A percentile compares a stretch with the other conserved stretches of the same genome.
Evolutionary conservation across 352 stramenopile species (phyloP).

Genomic region (Phytophthora crassamura): DNA sequence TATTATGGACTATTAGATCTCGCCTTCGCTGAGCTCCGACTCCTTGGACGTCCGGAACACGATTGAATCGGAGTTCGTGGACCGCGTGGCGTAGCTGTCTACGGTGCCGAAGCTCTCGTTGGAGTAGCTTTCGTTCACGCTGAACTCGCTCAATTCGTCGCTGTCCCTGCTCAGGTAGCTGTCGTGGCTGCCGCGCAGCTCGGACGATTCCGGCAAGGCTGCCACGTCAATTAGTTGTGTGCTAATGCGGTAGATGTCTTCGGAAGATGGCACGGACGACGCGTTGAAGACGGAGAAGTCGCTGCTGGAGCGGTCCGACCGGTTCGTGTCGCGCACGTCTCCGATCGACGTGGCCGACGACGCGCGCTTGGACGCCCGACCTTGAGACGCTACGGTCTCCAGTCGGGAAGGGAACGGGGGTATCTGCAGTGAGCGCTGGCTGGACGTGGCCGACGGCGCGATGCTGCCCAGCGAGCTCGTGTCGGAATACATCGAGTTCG

Average conservation of each 20-base stretch:
- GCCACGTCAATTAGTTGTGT: slow-evolving; percentile 37
- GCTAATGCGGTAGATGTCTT: slow-evolving; percentile 31
- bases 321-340: slow-evolving; percentile 34
- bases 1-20: slow-evolving; percentile 33
- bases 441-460: slow-evolving; percentile 16
- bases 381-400: slow-evolving; percentile 21
- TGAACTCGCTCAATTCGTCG: slow-evolving; percentile 32
- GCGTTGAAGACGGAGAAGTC: slow-evolving; percentile 51
- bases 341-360: slow-evolving; percentile 29
- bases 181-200: slow-evolving; percentile 15
- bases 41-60: slow-evolving; percentile 29
- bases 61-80: slow-evolving; percentile 24
- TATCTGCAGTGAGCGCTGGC: slow-evolving; percentile 9
- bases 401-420: slow-evolving; percentile 15
- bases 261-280: slow-evolving; percentile 23
- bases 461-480: slow-evolving; percentile 33
- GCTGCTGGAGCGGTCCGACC: slow-evolving; percentile 39
- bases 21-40: slow-evolving; percentile 51
- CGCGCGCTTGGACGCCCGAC: slow-evolving; percentile 17
- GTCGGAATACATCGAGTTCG: slow-evolving; percentile 24
- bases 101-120: slow-evolving; percentile 17
- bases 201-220: slow-evolving; percentile 24
- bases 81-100: slow-evolving; percentile 26
- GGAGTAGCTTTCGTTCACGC: slow-evolving; percentile 29
- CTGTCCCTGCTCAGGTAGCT: slow-evolving; percentile 32